A percentile compares a stretch with the other conserved stretches of the same genome.
These are phyloP conservation scores for Beauveria sp. DNA, from an alignment of 2,329 filamentous ascomycete genomes.

Conservation along the genomic window DNA sequence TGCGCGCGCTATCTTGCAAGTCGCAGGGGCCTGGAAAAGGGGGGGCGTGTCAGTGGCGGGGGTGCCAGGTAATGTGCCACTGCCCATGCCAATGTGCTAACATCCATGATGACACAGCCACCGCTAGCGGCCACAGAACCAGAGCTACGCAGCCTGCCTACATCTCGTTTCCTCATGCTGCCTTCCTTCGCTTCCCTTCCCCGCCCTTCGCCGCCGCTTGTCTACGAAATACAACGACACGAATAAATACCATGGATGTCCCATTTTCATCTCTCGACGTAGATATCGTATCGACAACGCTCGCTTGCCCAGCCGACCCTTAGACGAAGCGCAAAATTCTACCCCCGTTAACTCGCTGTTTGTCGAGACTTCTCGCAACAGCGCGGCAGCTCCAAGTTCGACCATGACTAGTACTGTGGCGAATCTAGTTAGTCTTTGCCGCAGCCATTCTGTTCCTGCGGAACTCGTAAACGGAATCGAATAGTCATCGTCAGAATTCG, in stretches of 20 bases:
- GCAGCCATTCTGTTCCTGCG: background rate
- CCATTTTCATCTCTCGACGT: background rate
- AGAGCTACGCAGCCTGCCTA: background rate
- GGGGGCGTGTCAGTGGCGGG: slow-evolving; percentile 1
- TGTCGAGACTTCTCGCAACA: background rate
- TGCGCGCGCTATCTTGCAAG: slow-evolving; percentile 5
- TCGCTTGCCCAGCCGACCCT: background rate
- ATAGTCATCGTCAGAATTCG: background rate
- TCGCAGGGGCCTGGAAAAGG: slow-evolving; percentile 1
- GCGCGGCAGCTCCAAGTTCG: background rate
- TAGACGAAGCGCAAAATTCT: background rate
- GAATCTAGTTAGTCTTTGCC: background rate
- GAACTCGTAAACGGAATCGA: slow-evolving; percentile 2
- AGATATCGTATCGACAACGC: background rate
- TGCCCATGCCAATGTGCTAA: background rate
- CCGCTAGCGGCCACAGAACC: background rate
- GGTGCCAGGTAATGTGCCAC: background rate
- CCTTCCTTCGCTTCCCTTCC: background rate
- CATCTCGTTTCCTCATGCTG: background rate
- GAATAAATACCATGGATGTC: background rate
- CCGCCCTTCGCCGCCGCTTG: background rate
- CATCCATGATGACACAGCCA: slow-evolving; percentile 10
- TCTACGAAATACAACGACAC: background rate
- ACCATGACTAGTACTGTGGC: background rate
- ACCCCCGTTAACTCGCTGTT: background rate